phyloP scores from a whole-genome alignment of 257 asterid genomes.

The Eustoma russellianum region DNA sequence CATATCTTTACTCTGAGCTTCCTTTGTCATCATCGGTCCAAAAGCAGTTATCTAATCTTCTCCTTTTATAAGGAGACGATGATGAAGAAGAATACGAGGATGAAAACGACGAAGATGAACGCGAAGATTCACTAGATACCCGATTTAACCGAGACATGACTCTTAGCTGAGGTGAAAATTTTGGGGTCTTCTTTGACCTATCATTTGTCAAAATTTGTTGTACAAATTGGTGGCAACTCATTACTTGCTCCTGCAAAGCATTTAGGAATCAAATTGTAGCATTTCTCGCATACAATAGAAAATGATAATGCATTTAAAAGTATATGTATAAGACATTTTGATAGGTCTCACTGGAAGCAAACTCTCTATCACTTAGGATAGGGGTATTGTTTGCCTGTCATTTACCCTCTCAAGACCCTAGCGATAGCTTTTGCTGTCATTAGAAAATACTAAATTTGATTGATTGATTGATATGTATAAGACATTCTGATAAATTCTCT shows the following conservation, averaged over 20 bases:
- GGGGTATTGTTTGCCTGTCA: too few relatives aligned
- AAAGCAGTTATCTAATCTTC: conserved; percentile 47
- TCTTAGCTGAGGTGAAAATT: conserved; percentile 71
- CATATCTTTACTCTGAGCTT: conserved; percentile 23
- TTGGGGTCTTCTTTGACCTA: conserved; percentile 46
- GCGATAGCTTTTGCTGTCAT: too few relatives aligned
- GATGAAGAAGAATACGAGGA: conserved; percentile 38
- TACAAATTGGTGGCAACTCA: conserved; percentile 47
- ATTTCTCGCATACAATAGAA: too few relatives aligned
- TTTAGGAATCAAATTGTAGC: too few relatives aligned
- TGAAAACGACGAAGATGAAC: conserved; percentile 22
- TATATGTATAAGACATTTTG: too few relatives aligned
- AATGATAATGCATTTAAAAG: too few relatives aligned
- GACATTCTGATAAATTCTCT: neutral
- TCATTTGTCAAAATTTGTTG: conserved; percentile 13
- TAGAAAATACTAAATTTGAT: too few relatives aligned
- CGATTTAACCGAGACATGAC: conserved; percentile 56
- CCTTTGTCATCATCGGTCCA: conserved; percentile 54
- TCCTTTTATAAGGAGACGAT: conserved; percentile 52
- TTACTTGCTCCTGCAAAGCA: conserved; percentile 52
- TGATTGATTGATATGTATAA: too few relatives aligned
- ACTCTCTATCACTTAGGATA: too few relatives aligned
- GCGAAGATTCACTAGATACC: conserved; percentile 33
- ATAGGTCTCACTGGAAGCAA: too few relatives aligned
- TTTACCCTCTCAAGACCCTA: too few relatives aligned